These are phyloP conservation scores for Papiliotrema fonsecae DNA, from an alignment of 1,284 basidiomycete species.

Conservation along the genomic window DNA sequence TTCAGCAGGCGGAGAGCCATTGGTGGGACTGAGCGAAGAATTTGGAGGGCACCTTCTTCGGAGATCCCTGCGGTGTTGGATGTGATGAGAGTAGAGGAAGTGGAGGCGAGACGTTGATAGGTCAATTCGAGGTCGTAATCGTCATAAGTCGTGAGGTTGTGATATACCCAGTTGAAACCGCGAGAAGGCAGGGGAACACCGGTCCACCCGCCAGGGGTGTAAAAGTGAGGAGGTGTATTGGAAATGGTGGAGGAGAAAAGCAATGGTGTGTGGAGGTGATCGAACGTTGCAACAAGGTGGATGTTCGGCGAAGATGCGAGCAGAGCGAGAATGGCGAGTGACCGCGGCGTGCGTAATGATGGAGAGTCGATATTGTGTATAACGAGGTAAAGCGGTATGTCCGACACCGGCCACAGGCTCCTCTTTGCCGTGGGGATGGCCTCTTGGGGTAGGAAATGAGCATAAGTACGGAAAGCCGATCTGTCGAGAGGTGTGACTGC, in stretches of 20 bases:
- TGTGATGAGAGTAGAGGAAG: constrained; percentile 23
- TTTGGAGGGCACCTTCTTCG: constrained; percentile 74
- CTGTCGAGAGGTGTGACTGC: constrained; percentile 52
- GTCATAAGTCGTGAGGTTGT: constrained; percentile 75
- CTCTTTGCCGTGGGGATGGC: constrained; percentile 26
- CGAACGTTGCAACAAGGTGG: constrained; percentile 74
- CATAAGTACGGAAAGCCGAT: constrained; percentile 60
- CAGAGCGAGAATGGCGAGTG: constrained; percentile 57
- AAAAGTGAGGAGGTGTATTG: constrained; percentile 30
- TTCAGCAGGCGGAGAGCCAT: constrained; percentile 76
- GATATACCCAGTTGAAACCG: constrained; percentile 80
- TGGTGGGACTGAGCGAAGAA: constrained; percentile 76
- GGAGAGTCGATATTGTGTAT: constrained; percentile 83
- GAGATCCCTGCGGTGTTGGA: constrained; percentile 51
- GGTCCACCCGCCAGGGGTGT: constrained; percentile 13
- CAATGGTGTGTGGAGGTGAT: constrained; percentile 74
- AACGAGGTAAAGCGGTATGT: constrained; percentile 62
- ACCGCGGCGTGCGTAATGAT: constrained; percentile 59
- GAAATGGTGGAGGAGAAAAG: constrained; percentile 54
- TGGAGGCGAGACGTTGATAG: constrained; percentile 26
- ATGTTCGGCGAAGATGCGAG: constrained; percentile 67
- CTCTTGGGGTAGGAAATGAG: constrained; percentile 53
- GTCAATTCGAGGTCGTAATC: constrained; percentile 75
- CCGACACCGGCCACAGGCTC: constrained; percentile 45
- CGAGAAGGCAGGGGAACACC: constrained; percentile 28